A percentile compares a stretch with the other conserved stretches of the same genome.
Conservation (phyloP, 164 flowering plant genomes). For the Pachysandra terminalis region DNA sequence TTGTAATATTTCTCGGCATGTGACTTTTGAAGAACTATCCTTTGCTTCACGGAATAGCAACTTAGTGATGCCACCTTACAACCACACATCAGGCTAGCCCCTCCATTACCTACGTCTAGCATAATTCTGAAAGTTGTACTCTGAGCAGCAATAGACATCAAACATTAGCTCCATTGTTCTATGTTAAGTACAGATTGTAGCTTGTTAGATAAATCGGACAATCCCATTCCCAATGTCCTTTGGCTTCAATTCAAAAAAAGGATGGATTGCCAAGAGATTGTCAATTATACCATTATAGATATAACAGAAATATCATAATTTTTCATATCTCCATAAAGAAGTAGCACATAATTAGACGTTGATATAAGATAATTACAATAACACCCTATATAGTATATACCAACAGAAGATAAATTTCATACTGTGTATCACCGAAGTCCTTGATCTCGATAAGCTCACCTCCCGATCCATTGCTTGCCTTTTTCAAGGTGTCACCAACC, state of each 20-base stretch:
- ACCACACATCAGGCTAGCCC: not conserved
- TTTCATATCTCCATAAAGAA: too few relatives aligned
- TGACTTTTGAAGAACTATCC: too few relatives aligned
- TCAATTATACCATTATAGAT: not conserved
- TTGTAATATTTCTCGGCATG: too few relatives aligned
- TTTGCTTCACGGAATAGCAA: too few relatives aligned
- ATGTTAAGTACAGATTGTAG: not conserved
- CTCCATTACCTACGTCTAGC: not conserved
- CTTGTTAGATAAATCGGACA: not conserved
- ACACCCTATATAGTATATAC: not conserved
- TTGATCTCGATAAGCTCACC: constrained; percentile 59
- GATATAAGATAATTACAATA: not conserved
- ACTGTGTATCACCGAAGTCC: constrained; percentile 67
- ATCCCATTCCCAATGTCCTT: not conserved
- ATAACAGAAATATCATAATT: not conserved
- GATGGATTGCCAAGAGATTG: not conserved
- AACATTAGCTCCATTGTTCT: too few relatives aligned
- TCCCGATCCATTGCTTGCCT: constrained; percentile 57
- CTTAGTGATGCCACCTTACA: too few relatives aligned
- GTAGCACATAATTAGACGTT: not conserved
- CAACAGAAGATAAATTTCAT: constrained; percentile 22
- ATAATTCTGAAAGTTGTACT: too few relatives aligned
- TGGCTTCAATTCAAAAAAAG: not conserved
- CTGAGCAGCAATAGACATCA: not conserved
- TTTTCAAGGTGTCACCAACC: constrained; percentile 89